These are phyloP conservation scores for Cordyceps militaris DNA, from an alignment of 2,329 filamentous ascomycete genomes.

Conservation along the genomic window DNA sequence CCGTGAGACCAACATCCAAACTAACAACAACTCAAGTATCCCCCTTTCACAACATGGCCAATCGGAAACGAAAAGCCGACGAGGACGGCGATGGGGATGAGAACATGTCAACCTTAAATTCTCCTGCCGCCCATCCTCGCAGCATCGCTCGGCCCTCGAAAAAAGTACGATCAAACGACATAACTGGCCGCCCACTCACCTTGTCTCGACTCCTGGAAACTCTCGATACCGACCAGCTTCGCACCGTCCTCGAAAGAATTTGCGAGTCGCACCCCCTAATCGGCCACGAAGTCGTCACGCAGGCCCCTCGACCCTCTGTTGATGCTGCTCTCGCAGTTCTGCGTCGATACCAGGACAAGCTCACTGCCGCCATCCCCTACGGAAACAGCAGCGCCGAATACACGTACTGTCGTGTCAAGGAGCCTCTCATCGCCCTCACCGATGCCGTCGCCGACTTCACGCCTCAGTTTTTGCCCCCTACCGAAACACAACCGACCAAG, in stretches of 20 bases:
- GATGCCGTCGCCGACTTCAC: constrained; percentile 92
- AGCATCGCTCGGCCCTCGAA: constrained; percentile 61
- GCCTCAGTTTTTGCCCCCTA: constrained; percentile 87
- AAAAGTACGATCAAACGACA: constrained; percentile 56
- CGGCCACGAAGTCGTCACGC: constrained; percentile 72
- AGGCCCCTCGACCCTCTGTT: constrained; percentile 82
- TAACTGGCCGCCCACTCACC: constrained; percentile 49
- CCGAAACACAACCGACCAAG: constrained; percentile 73
- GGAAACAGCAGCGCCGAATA: constrained; percentile 84
- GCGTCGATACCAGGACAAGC: constrained; percentile 68
- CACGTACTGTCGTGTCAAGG: constrained; percentile 85
- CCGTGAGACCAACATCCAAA: background rate
- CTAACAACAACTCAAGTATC: constrained; percentile 24
- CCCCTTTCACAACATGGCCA: constrained; percentile 47
- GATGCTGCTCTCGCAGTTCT: constrained; percentile 73
- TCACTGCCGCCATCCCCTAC: constrained; percentile 78
- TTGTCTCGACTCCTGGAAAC: constrained; percentile 82
- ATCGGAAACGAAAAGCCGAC: constrained; percentile 79
- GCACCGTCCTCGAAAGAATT: constrained; percentile 80
- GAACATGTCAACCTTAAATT: constrained; percentile 79
- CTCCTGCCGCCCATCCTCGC: constrained; percentile 66
- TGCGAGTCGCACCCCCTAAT: constrained; percentile 86
- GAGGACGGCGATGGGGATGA: constrained; percentile 75
- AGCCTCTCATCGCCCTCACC: constrained; percentile 70
- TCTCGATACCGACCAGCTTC: constrained; percentile 75